phyloP scores from a whole-genome alignment of 2,329 filamentous ascomycete genomes.

The Alternaria ethzedia region DNA sequence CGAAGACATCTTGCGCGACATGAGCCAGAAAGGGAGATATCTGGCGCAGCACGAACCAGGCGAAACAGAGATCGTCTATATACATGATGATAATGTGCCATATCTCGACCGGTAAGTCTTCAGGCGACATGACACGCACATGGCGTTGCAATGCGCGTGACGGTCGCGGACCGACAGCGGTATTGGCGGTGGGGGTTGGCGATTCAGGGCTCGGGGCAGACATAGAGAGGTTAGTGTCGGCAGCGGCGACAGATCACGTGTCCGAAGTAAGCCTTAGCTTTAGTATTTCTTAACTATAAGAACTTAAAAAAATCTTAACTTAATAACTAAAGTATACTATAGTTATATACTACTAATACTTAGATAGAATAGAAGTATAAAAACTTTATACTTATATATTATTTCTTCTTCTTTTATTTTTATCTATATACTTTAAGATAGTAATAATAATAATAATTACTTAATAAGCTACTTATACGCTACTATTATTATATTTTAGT shows the following conservation, averaged over 20 bases:
- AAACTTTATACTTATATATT: too few species aligned
- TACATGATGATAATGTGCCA: constrained; percentile 21
- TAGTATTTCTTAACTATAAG: too few species aligned
- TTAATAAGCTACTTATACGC: too few species aligned
- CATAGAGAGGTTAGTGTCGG: constrained; percentile 14
- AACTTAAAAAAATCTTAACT: too few species aligned
- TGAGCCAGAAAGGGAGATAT: constrained; percentile 15
- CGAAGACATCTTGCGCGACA: constrained; percentile 26
- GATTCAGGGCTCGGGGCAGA: constrained; percentile 9
- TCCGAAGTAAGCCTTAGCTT: too few species aligned
- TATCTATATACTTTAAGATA: too few species aligned
- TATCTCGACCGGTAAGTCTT: constrained; percentile 22
- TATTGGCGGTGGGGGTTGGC: constrained; percentile 9
- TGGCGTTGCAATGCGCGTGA: constrained; percentile 1
- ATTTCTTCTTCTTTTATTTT: too few species aligned
- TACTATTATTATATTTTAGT: too few species aligned
- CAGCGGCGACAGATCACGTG: background rate
- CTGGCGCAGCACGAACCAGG: constrained; percentile 28
- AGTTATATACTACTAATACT: too few species aligned
- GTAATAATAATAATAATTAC: too few species aligned
- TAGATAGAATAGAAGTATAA: too few species aligned
- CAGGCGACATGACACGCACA: constrained; percentile 10
- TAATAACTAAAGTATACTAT: too few species aligned
- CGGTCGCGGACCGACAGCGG: constrained; percentile 18
- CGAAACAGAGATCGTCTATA: constrained; percentile 27